Conservation (phyloP, 2,329 filamentous ascomycete genomes). For the Pseudocercospora fijiensis region DNA sequence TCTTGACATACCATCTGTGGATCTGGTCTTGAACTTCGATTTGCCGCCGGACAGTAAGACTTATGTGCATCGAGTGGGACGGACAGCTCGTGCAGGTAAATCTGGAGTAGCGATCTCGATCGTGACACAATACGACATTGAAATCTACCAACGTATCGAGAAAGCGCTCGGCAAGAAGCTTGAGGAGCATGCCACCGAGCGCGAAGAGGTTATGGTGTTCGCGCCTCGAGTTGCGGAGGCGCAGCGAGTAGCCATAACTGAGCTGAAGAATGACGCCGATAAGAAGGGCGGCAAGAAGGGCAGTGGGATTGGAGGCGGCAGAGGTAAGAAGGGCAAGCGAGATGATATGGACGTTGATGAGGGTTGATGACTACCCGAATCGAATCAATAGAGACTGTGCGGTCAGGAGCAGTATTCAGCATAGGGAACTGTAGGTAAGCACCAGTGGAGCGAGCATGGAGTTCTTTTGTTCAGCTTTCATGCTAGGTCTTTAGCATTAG, state of each 20-base stretch:
- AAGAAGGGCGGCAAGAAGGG: constrained; percentile 58
- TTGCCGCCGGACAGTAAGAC: constrained; percentile 83
- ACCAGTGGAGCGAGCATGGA: background rate
- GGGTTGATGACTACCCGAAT: constrained; percentile 40
- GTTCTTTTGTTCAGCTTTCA: background rate
- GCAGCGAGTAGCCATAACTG: constrained; percentile 71
- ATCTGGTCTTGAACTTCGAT: constrained; percentile 83
- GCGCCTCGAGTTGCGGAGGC: constrained; percentile 76
- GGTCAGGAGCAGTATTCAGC: background rate
- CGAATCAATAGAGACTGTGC: background rate
- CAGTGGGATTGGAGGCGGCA: constrained; percentile 47
- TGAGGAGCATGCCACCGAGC: constrained; percentile 64
- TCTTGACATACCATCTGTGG: constrained; percentile 89
- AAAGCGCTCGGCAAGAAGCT: constrained; percentile 76
- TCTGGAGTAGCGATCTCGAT: constrained; percentile 77
- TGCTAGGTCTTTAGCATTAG: background rate
- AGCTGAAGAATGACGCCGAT: constrained; percentile 80
- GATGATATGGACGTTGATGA: constrained; percentile 76
- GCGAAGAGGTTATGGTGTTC: constrained; percentile 84
- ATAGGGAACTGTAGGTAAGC: background rate
- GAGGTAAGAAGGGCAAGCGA: constrained; percentile 56
- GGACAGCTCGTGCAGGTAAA: constrained; percentile 83
- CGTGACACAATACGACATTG: constrained; percentile 84
- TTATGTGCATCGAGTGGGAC: constrained; percentile 84
- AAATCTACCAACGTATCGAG: constrained; percentile 79